A percentile compares a stretch with the other conserved stretches of the same genome.
Evolutionary conservation across 2,329 filamentous ascomycete genomes (phyloP).

Genomic region (Colletotrichum eleusines): DNA sequence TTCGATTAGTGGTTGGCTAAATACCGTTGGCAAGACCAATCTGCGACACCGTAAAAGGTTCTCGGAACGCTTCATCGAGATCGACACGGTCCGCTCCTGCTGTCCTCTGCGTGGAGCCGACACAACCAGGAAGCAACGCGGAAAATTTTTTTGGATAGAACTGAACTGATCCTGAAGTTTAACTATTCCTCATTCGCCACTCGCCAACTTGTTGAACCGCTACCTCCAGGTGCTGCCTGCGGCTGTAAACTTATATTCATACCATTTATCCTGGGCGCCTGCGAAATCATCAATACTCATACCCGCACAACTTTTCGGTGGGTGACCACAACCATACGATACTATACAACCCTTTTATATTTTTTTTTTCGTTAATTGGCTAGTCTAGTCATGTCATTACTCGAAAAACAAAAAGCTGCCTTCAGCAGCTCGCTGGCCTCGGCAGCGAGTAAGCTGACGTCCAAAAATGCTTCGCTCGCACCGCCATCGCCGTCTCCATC

Average conservation of each 20-base stretch:
- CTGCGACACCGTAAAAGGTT: neutral
- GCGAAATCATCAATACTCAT: too few relatives aligned
- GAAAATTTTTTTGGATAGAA: neutral
- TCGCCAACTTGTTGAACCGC: neutral
- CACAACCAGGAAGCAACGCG: neutral
- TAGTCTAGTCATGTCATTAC: constrained; percentile 61
- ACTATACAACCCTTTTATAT: too few relatives aligned
- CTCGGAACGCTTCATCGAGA: neutral
- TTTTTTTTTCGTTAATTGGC: too few relatives aligned
- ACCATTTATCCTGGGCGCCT: neutral
- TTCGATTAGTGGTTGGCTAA: neutral
- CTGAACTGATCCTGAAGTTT: neutral
- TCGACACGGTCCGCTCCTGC: neutral
- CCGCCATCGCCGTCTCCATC: constrained; percentile 74
- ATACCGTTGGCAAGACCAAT: neutral
- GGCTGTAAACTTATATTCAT: neutral
- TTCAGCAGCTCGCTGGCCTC: constrained; percentile 73
- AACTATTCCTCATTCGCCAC: neutral
- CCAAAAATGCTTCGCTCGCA: constrained; percentile 61
- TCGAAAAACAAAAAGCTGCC: constrained; percentile 73
- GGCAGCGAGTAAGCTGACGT: constrained; percentile 72
- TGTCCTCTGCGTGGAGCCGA: neutral
- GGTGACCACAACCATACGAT: too few relatives aligned
- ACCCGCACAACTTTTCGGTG: too few relatives aligned
- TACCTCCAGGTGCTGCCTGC: too few relatives aligned